Conservation (phyloP, 2,329 filamentous ascomycete genomes). For the Talaromyces islandicus region DNA sequence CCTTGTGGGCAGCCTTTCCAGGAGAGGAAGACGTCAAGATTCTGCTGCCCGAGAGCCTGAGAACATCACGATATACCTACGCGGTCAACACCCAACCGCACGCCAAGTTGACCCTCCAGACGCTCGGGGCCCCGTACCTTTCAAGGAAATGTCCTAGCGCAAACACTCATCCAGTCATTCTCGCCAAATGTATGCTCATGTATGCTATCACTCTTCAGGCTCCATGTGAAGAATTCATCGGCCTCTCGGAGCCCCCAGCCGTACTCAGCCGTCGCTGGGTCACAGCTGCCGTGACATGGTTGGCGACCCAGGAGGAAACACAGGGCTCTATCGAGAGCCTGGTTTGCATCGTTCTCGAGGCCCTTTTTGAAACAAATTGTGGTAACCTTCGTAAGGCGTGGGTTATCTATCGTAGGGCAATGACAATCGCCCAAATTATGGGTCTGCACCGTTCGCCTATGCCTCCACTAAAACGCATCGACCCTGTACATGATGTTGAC, state of each 20-base stretch:
- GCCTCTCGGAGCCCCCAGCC: slow-evolving; percentile 18
- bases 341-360: slow-evolving; percentile 36
- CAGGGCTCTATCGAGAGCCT: slow-evolving; percentile 31
- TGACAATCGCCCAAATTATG: slow-evolving; percentile 35
- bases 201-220: slow-evolving; percentile 25
- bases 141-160: slow-evolving; percentile 8
- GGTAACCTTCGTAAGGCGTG: slow-evolving; percentile 36
- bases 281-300: slow-evolving; percentile 20
- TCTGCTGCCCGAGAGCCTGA: slow-evolving; percentile 12
- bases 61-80: slow-evolving; percentile 5
- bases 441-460: slow-evolving; percentile 26
- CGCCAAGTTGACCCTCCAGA: slow-evolving; percentile 11
- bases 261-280: slow-evolving; percentile 19
- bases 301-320: slow-evolving; percentile 31
- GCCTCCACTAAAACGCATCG: slow-evolving; percentile 11
- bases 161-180: slow-evolving; percentile 24
- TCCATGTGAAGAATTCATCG: slow-evolving; percentile 9
- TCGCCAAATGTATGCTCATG: slow-evolving; percentile 28
- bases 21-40: slow-evolving; percentile 10
- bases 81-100: slow-evolving; percentile 12
- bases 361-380: slow-evolving; percentile 27
- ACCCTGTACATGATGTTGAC: slow-evolving; percentile 8
- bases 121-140: slow-evolving; percentile 8
- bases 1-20: slow-evolving; percentile 16
- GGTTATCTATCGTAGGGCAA: slow-evolving; percentile 29